Evolutionary conservation across 306 rosid genomes (phyloP).

Genomic region (Dalbergia cochinchinensis): DNA sequence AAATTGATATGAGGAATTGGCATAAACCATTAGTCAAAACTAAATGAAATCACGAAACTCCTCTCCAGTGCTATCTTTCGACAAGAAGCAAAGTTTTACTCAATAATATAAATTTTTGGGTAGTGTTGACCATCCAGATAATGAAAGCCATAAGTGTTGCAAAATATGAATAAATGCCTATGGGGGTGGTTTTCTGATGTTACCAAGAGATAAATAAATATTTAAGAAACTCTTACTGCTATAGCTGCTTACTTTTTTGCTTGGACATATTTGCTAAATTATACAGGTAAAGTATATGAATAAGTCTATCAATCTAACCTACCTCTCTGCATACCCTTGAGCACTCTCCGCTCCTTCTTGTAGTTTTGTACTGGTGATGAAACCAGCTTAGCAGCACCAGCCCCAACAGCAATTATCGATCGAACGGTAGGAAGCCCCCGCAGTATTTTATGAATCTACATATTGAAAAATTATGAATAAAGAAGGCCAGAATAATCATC

Average conservation of each 20-base stretch:
- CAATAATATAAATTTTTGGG: slow-evolving; percentile 8
- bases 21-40: slow-evolving; percentile 37
- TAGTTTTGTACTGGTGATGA: slow-evolving; percentile 93
- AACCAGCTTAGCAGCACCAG: slow-evolving; percentile 90
- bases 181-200: slow-evolving; percentile 9
- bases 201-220: slow-evolving; percentile 26
- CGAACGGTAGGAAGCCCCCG: slow-evolving; percentile 85
- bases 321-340: slow-evolving; percentile 99
- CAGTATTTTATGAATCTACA: slow-evolving; percentile 84
- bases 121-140: slow-evolving; percentile 15
- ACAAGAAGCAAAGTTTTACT: background rate
- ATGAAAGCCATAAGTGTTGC: background rate
- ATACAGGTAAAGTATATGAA: slow-evolving; percentile 24
- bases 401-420: slow-evolving; percentile 81
- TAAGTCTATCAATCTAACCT: slow-evolving; percentile 38
- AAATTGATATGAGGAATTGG: background rate
- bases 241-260: slow-evolving; percentile 33
- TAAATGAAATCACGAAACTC: slow-evolving; percentile 21
- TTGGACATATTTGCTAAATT: background rate
- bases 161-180: slow-evolving; percentile 10
- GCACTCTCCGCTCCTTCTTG: slow-evolving; percentile 87
- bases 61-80: background rate
- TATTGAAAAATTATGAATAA: slow-evolving; percentile 39
- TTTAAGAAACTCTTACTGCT: slow-evolving; percentile 26
- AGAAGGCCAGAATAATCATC: slow-evolving; percentile 39